phyloP scores from a whole-genome alignment of 768 basidiomycete genomes.

The Naganishia kalamii region DNA sequence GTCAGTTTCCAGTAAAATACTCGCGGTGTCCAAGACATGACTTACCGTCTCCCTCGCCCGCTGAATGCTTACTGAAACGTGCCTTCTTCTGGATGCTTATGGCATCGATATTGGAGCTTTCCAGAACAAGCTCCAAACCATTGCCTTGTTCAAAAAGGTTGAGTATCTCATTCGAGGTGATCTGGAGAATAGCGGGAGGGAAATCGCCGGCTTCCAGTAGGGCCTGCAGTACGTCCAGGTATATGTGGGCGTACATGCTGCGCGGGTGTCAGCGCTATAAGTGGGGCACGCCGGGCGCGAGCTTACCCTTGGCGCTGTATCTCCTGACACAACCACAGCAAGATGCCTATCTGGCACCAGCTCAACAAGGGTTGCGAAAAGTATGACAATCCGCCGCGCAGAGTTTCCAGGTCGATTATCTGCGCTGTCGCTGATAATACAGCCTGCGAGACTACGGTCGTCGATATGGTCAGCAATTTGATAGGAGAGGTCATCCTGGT shows the following conservation, averaged over 20 bases:
- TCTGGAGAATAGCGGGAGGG: constrained; percentile 29
- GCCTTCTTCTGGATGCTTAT: constrained; percentile 25
- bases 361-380: constrained; percentile 48
- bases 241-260: constrained; percentile 33
- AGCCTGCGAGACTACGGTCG: constrained; percentile 47
- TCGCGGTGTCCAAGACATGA: not conserved
- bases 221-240: constrained; percentile 40
- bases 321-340: constrained; percentile 44
- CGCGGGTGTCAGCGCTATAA: not conserved
- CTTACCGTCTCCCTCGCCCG: not conserved
- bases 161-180: constrained; percentile 25
- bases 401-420: constrained; percentile 45
- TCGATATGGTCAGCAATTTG: constrained; percentile 42
- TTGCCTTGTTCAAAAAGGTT: constrained; percentile 25
- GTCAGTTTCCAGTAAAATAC: too few species aligned
- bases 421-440: constrained; percentile 40
- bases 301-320: constrained; percentile 43
- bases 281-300: not conserved
- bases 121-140: constrained; percentile 32
- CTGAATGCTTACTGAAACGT: not conserved
- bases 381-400: constrained; percentile 47
- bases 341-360: constrained; percentile 47
- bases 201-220: constrained; percentile 31
- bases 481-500: constrained; percentile 42
- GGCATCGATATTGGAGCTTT: constrained; percentile 33